A percentile compares a stretch with the other conserved stretches of the same genome.
Conservation (phyloP, 768 basidiomycete species). For the Porpolomopsis calyptriformis region DNA sequence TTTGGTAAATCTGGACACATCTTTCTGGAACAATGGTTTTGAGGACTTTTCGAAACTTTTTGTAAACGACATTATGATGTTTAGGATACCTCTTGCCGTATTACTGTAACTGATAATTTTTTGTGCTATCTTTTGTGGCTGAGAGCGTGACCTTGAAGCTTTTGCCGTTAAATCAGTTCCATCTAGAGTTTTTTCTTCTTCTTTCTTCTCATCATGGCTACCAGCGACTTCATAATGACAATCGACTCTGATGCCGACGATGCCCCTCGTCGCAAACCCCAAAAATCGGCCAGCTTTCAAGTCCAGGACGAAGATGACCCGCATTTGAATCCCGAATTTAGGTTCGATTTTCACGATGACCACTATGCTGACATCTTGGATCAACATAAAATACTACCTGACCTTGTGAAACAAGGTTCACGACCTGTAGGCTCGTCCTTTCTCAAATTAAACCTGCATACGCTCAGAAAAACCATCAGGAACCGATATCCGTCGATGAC, state of each 20-base stretch:
- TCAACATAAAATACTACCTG: conserved; percentile 31
- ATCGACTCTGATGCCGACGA: conserved; percentile 74
- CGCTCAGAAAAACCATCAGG: conserved; percentile 25
- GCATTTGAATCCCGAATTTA: conserved; percentile 70
- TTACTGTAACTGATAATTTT: neutral
- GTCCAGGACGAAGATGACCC: conserved; percentile 38
- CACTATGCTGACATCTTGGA: conserved; percentile 49
- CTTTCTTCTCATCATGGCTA: conserved; percentile 24
- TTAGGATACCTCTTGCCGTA: conserved; percentile 7
- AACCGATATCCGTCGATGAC: conserved; percentile 82
- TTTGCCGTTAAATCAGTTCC: too few relatives aligned
- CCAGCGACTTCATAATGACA: conserved; percentile 65
- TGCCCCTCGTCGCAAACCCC: conserved; percentile 11
- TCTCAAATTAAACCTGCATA: conserved; percentile 3
- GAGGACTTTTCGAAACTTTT: neutral
- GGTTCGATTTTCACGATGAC: conserved; percentile 70
- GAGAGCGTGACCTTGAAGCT: neutral
- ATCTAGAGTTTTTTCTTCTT: too few relatives aligned
- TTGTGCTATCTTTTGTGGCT: neutral
- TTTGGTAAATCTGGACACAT: conserved; percentile 18
- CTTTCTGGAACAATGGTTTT: neutral
- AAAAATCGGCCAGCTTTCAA: conserved; percentile 16
- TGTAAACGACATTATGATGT: neutral
- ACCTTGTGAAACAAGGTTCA: conserved; percentile 49
- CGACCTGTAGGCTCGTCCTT: conserved; percentile 42